phyloP scores from a whole-genome alignment of 2,329 filamentous ascomycete genomes.

The Calycina herbarum region DNA sequence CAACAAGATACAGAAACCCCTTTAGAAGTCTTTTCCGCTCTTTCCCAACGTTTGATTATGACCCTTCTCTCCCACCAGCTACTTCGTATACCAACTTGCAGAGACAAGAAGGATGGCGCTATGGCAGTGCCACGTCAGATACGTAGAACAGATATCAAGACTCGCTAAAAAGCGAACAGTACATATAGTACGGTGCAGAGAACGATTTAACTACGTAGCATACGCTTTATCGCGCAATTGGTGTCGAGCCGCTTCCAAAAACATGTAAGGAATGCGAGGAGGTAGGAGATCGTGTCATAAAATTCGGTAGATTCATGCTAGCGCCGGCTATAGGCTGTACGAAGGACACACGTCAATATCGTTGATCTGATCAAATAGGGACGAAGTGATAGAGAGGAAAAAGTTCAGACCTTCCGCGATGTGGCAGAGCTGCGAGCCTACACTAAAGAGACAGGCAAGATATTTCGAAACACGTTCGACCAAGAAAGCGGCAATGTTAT shows the following conservation, averaged over 20 bases:
- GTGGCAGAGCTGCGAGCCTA: constrained; percentile 25
- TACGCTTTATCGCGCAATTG: constrained; percentile 27
- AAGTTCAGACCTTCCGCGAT: constrained; percentile 26
- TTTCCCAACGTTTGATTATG: constrained; percentile 33
- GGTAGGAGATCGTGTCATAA: constrained; percentile 22
- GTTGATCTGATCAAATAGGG: constrained; percentile 31
- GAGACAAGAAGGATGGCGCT: constrained; percentile 27
- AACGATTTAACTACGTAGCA: constrained; percentile 29
- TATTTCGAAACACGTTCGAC: constrained; percentile 26
- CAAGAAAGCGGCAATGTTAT: constrained; percentile 28
- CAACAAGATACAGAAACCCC: constrained; percentile 26
- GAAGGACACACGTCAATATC: constrained; percentile 28
- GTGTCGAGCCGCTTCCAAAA: constrained; percentile 27
- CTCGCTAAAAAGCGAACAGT: constrained; percentile 27
- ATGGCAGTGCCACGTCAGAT: constrained; percentile 22
- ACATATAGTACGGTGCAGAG: constrained; percentile 29
- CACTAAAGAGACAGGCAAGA: constrained; percentile 22
- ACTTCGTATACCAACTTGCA: constrained; percentile 34
- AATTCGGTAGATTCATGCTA: constrained; percentile 23
- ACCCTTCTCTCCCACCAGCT: constrained; percentile 32
- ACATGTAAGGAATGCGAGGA: constrained; percentile 26
- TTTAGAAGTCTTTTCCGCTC: constrained; percentile 30
- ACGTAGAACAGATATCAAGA: constrained; percentile 29
- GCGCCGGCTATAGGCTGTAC: constrained; percentile 15
- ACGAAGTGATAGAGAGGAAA: constrained; percentile 26